Conservation (phyloP, 768 basidiomycete species). For the Leucosporidium scottii region DNA sequence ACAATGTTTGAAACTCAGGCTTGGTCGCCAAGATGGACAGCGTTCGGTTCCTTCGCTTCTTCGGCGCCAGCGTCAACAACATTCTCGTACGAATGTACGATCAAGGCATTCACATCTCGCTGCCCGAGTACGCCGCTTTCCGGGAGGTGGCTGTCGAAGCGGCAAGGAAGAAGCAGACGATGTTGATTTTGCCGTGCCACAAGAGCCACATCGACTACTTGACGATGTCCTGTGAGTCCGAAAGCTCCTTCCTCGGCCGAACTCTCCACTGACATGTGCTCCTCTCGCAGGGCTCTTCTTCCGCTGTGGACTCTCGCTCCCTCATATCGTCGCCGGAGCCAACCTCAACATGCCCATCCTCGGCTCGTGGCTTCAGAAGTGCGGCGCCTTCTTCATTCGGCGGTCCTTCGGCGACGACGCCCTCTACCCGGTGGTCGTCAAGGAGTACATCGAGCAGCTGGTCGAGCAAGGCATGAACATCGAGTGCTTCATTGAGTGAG, state of each 20-base stretch:
- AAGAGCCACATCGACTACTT: slow-evolving; percentile 35
- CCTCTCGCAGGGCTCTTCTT: slow-evolving; percentile 25
- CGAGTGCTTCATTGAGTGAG: not conserved
- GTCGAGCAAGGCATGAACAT: slow-evolving; percentile 32
- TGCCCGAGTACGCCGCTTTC: slow-evolving; percentile 23
- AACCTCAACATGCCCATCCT: slow-evolving; percentile 37
- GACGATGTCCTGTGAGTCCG: not conserved
- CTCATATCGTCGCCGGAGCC: slow-evolving; percentile 37
- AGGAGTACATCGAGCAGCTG: slow-evolving; percentile 35
- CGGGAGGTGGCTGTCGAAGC: slow-evolving; percentile 32
- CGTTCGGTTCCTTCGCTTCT: slow-evolving; percentile 21
- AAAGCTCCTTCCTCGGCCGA: not conserved
- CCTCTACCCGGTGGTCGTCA: slow-evolving; percentile 1
- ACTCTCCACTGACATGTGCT: too few species aligned
- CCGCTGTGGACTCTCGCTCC: slow-evolving; percentile 29
- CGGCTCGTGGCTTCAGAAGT: slow-evolving; percentile 24
- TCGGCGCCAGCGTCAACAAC: slow-evolving; percentile 28
- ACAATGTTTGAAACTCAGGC: not conserved
- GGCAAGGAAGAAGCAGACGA: slow-evolving; percentile 27
- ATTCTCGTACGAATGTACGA: slow-evolving; percentile 26
- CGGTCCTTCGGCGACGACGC: slow-evolving; percentile 13
- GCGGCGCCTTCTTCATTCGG: slow-evolving; percentile 36
- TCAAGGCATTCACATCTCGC: slow-evolving; percentile 29
- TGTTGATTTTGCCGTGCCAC: slow-evolving; percentile 36
- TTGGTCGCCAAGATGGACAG: slow-evolving; percentile 29